Evolutionary conservation across 1,284 basidiomycete genomes (phyloP).

Genomic region (Nidula niveotomentosa): DNA sequence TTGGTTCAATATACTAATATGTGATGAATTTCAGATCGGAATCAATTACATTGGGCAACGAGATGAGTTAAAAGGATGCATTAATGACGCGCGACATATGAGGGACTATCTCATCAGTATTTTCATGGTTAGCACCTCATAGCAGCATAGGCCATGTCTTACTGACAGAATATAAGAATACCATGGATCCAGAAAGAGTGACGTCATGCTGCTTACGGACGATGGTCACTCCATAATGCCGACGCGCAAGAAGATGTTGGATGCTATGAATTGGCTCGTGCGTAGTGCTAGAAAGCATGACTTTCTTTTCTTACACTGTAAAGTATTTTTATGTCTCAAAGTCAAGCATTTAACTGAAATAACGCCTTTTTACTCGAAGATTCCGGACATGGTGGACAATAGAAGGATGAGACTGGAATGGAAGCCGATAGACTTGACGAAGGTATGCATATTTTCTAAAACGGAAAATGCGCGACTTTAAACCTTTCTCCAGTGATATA

Average conservation of each 20-base stretch:
- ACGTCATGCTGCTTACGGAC: slow-evolving; percentile 84
- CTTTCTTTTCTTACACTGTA: slow-evolving; percentile 3
- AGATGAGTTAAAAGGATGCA: slow-evolving; percentile 71
- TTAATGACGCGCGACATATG: slow-evolving; percentile 81
- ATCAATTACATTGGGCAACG: slow-evolving; percentile 76
- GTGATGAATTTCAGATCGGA: slow-evolving; percentile 50
- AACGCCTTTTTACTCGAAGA: not conserved
- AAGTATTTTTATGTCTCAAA: not conserved
- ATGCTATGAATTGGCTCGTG: slow-evolving; percentile 3
- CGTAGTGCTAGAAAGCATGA: not conserved
- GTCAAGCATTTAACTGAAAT: not conserved
- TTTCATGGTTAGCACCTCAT: slow-evolving; percentile 17
- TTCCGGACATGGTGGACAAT: slow-evolving; percentile 2
- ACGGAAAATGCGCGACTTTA: not conserved
- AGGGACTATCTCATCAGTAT: slow-evolving; percentile 68
- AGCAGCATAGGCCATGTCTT: not conserved
- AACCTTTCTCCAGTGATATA: not conserved
- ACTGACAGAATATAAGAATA: slow-evolving; percentile 18
- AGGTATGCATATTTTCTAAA: not conserved
- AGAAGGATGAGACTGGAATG: not conserved
- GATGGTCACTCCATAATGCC: slow-evolving; percentile 63
- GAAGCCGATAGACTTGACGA: slow-evolving; percentile 2
- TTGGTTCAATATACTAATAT: not conserved
- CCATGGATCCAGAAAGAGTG: slow-evolving; percentile 65
- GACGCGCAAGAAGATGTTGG: slow-evolving; percentile 70